Conservation (phyloP, 768 basidiomycete species). For the Coprinellus micaceus region DNA sequence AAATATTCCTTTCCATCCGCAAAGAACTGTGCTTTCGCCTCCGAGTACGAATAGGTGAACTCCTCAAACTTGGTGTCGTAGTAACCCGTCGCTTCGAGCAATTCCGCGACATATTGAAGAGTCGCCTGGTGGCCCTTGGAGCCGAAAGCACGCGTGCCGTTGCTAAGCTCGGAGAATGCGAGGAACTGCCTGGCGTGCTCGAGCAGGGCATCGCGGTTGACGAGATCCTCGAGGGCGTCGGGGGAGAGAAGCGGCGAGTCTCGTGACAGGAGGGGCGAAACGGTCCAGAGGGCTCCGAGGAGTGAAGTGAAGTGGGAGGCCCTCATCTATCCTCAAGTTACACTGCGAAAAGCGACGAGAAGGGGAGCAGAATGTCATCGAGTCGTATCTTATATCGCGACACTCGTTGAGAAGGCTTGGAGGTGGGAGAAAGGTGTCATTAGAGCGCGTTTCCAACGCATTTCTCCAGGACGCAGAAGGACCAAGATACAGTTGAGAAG, state of each 20-base stretch:
- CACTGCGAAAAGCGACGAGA: background rate
- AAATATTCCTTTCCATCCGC: conserved; percentile 11
- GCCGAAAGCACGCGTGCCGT: conserved; percentile 26
- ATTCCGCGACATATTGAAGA: conserved; percentile 24
- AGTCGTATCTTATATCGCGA: background rate
- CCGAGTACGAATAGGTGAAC: conserved; percentile 23
- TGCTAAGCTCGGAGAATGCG: conserved; percentile 23
- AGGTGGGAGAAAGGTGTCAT: too few species aligned
- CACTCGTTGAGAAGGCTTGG: too few species aligned
- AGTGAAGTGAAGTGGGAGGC: too few species aligned
- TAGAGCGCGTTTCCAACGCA: too few species aligned
- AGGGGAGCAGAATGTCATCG: background rate
- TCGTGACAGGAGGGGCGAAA: background rate
- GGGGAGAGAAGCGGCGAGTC: conserved; percentile 12
- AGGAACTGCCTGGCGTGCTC: conserved; percentile 24
- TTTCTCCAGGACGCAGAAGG: too few species aligned
- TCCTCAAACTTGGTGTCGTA: conserved; percentile 27
- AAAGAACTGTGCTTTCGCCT: conserved; percentile 18
- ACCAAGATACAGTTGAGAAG: too few species aligned
- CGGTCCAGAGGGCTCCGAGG: too few species aligned
- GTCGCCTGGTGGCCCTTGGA: conserved; percentile 27
- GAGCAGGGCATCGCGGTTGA: conserved; percentile 19
- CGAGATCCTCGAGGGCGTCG: conserved; percentile 8
- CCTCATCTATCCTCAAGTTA: background rate
- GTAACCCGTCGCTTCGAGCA: conserved; percentile 23